phyloP scores from a whole-genome alignment of 352 stramenopile genomes.

The Globisporangium recalcitrans region DNA sequence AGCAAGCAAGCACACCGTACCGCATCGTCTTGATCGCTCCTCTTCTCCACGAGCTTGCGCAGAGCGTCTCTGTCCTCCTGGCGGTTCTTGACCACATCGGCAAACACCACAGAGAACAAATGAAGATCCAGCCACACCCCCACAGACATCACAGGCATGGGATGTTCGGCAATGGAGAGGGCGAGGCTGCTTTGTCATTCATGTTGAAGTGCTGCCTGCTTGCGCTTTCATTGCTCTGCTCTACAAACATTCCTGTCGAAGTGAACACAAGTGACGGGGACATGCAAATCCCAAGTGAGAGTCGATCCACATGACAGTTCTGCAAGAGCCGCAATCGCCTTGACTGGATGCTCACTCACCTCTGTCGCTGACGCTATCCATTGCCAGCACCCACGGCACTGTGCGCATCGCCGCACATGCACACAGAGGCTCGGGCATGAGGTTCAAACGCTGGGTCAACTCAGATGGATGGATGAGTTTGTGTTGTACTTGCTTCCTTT shows the following conservation, averaged over 20 bases:
- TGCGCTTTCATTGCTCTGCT: neutral
- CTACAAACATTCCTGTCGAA: neutral
- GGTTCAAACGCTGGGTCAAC: too few species aligned
- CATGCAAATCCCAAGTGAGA: neutral
- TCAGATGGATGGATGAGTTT: too few species aligned
- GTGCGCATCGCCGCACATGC: neutral
- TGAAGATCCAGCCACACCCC: neutral
- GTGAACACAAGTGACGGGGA: neutral
- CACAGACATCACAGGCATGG: neutral
- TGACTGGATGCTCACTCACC: too few species aligned
- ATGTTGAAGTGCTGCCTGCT: neutral
- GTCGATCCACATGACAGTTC: neutral
- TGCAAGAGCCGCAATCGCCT: neutral
- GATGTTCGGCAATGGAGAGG: too few species aligned
- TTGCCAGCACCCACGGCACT: too few species aligned
- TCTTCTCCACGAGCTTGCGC: constrained; percentile 5
- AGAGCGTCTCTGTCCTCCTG: neutral
- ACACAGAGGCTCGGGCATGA: too few species aligned
- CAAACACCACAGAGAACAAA: neutral
- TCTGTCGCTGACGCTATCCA: too few species aligned
- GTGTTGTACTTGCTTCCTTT: neutral
- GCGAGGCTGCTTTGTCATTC: too few species aligned
- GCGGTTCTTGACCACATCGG: neutral
- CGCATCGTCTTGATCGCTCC: neutral
- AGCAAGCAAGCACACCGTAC: too few species aligned